Evolutionary conservation across 192 early-diverging fungal genomes (phyloP), one percentile per base, ranked within the genome.

Genomic region (Thoreauomyces humboldtii): DNA sequence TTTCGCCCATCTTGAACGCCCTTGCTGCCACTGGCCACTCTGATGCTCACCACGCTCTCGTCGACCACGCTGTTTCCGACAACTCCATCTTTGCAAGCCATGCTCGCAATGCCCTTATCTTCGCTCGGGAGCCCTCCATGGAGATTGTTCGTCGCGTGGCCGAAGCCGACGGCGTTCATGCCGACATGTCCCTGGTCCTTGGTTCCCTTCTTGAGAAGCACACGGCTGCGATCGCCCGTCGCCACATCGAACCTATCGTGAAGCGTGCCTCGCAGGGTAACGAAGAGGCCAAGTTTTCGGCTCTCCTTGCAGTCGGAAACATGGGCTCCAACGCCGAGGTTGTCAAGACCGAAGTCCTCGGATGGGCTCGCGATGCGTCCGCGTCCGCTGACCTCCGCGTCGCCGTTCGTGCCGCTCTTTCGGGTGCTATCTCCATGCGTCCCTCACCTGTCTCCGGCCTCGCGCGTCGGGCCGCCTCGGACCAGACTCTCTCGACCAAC

Each of bases 281-380:
- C 56, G 29, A 17, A 4, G 21, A 21, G n/a, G 56, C 34, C n/a
- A 17, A 32, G 7, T 15, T 51, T 7, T 22, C n/a, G 22, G 21
- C 22, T 21, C 38, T 58, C 4, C 56, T 25, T 28, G 56, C 56
- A 25, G 38, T 58, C 21, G 56, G 33, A 17, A 58, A 58, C 38
- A 58, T 58, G 56, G 56, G 56, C 38, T 3, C 3, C 34, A 58
- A 58, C n/a, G 56, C 56, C 36, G 25, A 17, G 17, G 56, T 58
- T 22, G 56, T 42, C 34, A 32, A 34, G 29, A n/a, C 22, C 56
- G 56, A 36, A n/a, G 22, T 58, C 27, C 3, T 58, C 4, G 21
- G 21, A 2, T 42, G 34, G 56, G 36, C 27, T 14, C 3, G 36
- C 56, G 56, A 58, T 2, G 19, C 36, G 4, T 37, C 56, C 56